A percentile compares a stretch with the other conserved stretches of the same genome.
Evolutionary conservation across 495 filamentous ascomycete genomes (phyloP).

Genomic region (Podospora anserina): DNA sequence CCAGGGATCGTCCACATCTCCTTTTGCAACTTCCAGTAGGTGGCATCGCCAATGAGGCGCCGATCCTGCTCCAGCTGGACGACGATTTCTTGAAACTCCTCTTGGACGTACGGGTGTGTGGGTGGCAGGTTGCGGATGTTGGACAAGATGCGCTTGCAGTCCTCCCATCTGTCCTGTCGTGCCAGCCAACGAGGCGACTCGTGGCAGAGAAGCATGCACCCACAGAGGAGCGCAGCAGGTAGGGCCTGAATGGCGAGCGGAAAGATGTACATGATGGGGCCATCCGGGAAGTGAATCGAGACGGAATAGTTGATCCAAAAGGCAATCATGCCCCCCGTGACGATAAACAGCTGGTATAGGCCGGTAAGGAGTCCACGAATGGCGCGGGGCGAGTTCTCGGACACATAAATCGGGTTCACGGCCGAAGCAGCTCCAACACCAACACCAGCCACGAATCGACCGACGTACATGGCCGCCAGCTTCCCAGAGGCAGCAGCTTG

Average conservation of each 20-base stretch:
- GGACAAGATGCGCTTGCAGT: conserved; percentile 53
- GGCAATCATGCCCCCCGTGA: conserved; percentile 53
- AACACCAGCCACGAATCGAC: conserved; percentile 60
- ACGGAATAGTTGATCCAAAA: conserved; percentile 59
- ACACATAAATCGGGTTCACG: conserved; percentile 58
- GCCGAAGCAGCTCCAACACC: conserved; percentile 59
- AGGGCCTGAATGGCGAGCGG: conserved; percentile 65
- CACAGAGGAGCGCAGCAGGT: conserved; percentile 57
- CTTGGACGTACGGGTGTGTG: conserved; percentile 61
- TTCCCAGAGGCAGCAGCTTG: conserved; percentile 51
- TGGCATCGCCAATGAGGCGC: conserved; percentile 57
- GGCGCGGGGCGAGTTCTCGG: conserved; percentile 51
- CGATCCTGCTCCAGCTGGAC: conserved; percentile 70
- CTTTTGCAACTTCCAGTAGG: conserved; percentile 61
- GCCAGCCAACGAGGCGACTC: conserved; percentile 73
- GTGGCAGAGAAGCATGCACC: conserved; percentile 54
- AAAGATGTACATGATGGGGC: conserved; percentile 54
- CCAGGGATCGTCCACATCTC: conserved; percentile 69
- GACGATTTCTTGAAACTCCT: conserved; percentile 63
- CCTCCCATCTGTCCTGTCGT: conserved; percentile 66
- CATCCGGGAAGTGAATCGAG: conserved; percentile 38
- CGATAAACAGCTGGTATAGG: conserved; percentile 59
- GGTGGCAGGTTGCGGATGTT: conserved; percentile 54
- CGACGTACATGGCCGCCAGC: conserved; percentile 57
- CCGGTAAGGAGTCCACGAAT: conserved; percentile 57